Base-by-base conservation (phyloP, 768 basidiomycete genomes). In the Ephemerocybe angulata region DNA sequence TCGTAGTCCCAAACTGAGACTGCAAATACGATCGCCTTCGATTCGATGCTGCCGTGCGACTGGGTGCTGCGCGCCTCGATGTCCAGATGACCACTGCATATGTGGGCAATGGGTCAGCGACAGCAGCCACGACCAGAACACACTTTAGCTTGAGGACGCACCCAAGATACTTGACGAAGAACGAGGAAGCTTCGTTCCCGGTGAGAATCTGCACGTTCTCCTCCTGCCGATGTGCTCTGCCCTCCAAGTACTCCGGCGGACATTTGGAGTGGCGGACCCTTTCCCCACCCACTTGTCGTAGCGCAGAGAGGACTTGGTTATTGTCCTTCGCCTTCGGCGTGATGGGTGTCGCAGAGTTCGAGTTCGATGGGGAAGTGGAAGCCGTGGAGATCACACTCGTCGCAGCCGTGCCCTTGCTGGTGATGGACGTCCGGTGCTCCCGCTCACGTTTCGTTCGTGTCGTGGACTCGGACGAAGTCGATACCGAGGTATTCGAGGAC, bases 11-110 rank as follows among this genome's bases (percentile, higher is more conserved):
- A 63, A 17, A 67, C 72, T 19, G 75, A 70, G 55, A 78, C 71
- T 3, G 76, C 80, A 60, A 80, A 79, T 13, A 80, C 77, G 21
- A 79, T 69, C 4, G 72, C 65, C 41, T 70, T 55, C 61, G 70
- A 55, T 55, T 58, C 59, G 22, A 62, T 38, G 53, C 29, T 35
- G 33, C 8, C 33, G 33, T 35, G 56, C 53, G 46, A 60, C 58
- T 37, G 60, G 58, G 52, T 57, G 58, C 50, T 56, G 62, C 60
- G 63, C 27, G 55, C 50, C 3, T 60, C 61, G 51, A 58, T 61
- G 56, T 61, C 56, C 38, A 60, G 53, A 41, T 62, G 29, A 17
- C 42, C 42, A 25, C 42, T 38, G 25, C 31, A 19, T n/a, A n/a
- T n/a, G 22, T 24, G 28, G 13, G 47, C 17, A 29, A 13, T 13